A percentile compares a stretch with the other conserved stretches of the same genome.
Conservation (phyloP, 192 early-diverging fungal genomes). For the Geranomyces variabilis region DNA sequence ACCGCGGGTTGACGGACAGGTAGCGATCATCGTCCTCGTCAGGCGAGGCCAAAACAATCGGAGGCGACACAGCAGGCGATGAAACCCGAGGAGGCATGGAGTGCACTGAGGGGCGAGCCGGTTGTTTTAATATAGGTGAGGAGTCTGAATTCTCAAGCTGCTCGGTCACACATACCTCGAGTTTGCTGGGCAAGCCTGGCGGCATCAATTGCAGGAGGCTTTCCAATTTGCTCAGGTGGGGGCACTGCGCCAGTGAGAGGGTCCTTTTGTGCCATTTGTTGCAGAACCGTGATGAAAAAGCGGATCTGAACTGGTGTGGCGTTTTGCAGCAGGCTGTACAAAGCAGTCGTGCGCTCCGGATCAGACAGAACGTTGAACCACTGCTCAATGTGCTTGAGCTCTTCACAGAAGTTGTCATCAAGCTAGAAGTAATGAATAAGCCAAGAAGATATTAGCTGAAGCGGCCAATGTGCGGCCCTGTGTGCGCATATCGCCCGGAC, state of each 20-base stretch:
- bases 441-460: too few species aligned
- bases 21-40: constrained; percentile 31
- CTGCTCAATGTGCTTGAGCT: constrained; percentile 88
- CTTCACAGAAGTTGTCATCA: constrained; percentile 86
- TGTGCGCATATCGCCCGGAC: too few species aligned
- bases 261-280: constrained; percentile 90
- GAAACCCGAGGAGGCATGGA: constrained; percentile 22
- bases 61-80: constrained; percentile 9
- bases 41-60: not conserved
- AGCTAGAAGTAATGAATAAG: constrained; percentile 42
- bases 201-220: constrained; percentile 12
- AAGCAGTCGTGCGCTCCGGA: constrained; percentile 87
- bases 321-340: constrained; percentile 91
- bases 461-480: too few species aligned
- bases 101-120: not conserved
- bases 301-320: constrained; percentile 89
- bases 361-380: constrained; percentile 92
- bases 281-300: constrained; percentile 91
- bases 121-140: too few species aligned
- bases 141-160: too few species aligned
- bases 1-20: constrained; percentile 16
- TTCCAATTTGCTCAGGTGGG: constrained; percentile 12
- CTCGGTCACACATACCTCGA: constrained; percentile 19
- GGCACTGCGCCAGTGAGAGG: constrained; percentile 39
- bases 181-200: constrained; percentile 10